Evolutionary conservation across 768 basidiomycete genomes (phyloP).

Genomic region (Boletus pseudo-olivaceus): DNA sequence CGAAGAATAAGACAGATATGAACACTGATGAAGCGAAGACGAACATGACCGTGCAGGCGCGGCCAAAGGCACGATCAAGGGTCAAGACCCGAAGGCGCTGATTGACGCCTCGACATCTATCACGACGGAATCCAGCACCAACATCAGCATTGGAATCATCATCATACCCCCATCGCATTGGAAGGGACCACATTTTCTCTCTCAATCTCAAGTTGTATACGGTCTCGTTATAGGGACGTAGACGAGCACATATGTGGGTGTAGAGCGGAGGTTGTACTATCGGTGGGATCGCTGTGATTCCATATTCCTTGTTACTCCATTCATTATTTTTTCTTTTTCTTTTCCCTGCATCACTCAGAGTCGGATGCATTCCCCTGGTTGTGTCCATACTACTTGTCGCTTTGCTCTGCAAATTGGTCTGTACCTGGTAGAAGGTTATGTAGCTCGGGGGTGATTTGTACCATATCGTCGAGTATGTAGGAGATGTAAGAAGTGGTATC

Average conservation of each 20-base stretch:
- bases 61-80: conserved; percentile 31
- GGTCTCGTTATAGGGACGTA: conserved; percentile 3
- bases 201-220: conserved; percentile 25
- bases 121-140: conserved; percentile 13
- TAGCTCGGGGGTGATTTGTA: conserved; percentile 22
- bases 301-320: not conserved
- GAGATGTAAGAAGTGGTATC: not conserved
- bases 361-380: conserved; percentile 3
- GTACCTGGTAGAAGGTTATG: conserved; percentile 15
- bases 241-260: conserved; percentile 6
- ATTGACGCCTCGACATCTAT: conserved; percentile 10
- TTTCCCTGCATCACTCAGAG: conserved; percentile 17
- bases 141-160: conserved; percentile 13
- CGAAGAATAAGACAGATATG: conserved; percentile 15
- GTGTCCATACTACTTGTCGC: conserved; percentile 17
- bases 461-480: conserved; percentile 17
- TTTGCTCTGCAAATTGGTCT: conserved; percentile 21
- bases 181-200: conserved; percentile 18
- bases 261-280: conserved; percentile 22
- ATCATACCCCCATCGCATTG: conserved; percentile 22
- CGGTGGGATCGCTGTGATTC: conserved; percentile 9
- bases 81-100: conserved; percentile 30
- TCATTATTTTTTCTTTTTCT: conserved; percentile 1
- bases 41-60: conserved; percentile 23
- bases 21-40: conserved; percentile 15